These are phyloP conservation scores for Podospora bellae-mahoneyi DNA, from an alignment of 495 filamentous ascomycete species.

Conservation along the genomic window DNA sequence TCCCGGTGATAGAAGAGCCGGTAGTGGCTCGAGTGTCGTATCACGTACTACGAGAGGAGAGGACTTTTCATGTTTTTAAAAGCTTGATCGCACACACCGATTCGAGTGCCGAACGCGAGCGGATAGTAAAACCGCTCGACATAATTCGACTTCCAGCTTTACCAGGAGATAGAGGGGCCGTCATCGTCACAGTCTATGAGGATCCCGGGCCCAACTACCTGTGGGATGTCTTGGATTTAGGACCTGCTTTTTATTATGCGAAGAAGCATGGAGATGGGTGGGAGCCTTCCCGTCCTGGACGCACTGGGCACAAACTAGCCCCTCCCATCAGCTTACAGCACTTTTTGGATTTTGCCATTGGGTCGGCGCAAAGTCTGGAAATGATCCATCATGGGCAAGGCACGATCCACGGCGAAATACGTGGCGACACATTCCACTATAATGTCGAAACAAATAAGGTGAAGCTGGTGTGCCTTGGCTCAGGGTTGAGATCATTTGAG, in stretches of 20 bases:
- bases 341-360: constrained; percentile 86
- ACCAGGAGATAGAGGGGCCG: constrained; percentile 58
- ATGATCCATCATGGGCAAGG: constrained; percentile 79
- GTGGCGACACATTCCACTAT: constrained; percentile 85
- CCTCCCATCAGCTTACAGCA: constrained; percentile 62
- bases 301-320: constrained; percentile 43
- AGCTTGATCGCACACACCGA: constrained; percentile 67
- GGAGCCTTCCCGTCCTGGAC: constrained; percentile 32
- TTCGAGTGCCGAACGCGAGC: constrained; percentile 65
- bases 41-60: constrained; percentile 75
- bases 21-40: constrained; percentile 77
- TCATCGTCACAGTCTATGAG: constrained; percentile 75
- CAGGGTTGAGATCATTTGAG: constrained; percentile 79
- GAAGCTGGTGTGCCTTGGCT: constrained; percentile 78
- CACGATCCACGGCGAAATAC: constrained; percentile 81
- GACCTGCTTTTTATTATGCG: constrained; percentile 66
- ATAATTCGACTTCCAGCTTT: constrained; percentile 62
- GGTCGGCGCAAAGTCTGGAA: constrained; percentile 78
- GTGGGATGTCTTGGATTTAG: constrained; percentile 65
- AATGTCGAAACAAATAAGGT: constrained; percentile 62
- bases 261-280: constrained; percentile 48
- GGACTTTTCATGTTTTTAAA: constrained; percentile 76
- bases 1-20: constrained; percentile 41
- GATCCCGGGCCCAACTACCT: constrained; percentile 73
- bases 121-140: constrained; percentile 73